phyloP scores from a whole-genome alignment of 2,329 filamentous ascomycete species.

The Grosmannia clavigera region DNA sequence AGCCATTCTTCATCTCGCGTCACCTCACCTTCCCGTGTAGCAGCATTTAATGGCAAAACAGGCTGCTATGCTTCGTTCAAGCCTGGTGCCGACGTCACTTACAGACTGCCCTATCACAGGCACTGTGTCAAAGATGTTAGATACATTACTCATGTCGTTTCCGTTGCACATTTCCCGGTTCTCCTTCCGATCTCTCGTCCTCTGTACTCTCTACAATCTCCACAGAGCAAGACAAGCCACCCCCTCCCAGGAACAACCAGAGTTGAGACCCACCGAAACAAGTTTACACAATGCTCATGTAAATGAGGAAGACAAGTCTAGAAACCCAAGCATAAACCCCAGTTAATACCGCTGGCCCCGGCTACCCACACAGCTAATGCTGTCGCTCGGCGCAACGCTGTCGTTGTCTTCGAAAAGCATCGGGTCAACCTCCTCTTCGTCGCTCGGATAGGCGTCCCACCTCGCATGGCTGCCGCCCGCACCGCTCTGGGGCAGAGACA shows the following conservation, averaged over 20 bases:
- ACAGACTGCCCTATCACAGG: conserved; percentile 9
- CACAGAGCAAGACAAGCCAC: neutral
- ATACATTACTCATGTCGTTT: neutral
- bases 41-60: no score
- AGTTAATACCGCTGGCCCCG: conserved; percentile 19
- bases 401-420: conserved; percentile 27
- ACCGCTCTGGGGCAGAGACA: conserved; percentile 28
- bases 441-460: neutral
- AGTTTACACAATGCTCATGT: neutral
- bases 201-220: neutral
- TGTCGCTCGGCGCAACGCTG: conserved; percentile 47
- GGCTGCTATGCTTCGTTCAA: no score
- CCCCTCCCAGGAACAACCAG: neutral
- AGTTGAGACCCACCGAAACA: neutral
- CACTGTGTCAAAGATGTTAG: neutral
- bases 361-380: conserved; percentile 47
- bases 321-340: neutral
- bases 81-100: neutral
- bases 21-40: no score
- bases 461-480: conserved; percentile 7
- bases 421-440: conserved; percentile 3
- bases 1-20: no score
- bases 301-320: neutral
- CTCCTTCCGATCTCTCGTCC: no score
- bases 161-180: neutral